Evolutionary conservation across 768 basidiomycete species (phyloP).

Genomic region (Pluteus cervinus): DNA sequence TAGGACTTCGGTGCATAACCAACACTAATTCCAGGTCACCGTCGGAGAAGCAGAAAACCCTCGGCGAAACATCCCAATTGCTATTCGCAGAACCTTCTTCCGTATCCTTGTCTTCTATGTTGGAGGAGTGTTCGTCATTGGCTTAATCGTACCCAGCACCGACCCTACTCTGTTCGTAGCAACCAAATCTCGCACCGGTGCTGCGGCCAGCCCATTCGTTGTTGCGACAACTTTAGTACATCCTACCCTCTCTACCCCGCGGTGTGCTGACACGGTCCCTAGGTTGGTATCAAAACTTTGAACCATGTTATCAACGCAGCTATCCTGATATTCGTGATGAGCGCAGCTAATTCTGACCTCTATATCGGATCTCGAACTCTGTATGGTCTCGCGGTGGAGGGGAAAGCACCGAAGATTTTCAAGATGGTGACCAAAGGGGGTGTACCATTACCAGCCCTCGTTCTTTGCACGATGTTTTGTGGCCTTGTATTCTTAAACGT

Average conservation of each 20-base stretch:
- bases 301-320: slow-evolving; percentile 62
- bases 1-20: not conserved
- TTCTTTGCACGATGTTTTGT: slow-evolving; percentile 51
- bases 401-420: slow-evolving; percentile 42
- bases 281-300: slow-evolving; percentile 52
- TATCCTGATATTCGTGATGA: slow-evolving; percentile 60
- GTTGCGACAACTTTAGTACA: slow-evolving; percentile 37
- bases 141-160: slow-evolving; percentile 62
- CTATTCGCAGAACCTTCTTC: slow-evolving; percentile 60
- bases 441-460: slow-evolving; percentile 45
- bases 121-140: slow-evolving; percentile 65
- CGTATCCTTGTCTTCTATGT: slow-evolving; percentile 58
- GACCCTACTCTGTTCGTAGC: slow-evolving; percentile 41
- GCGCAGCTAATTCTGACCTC: slow-evolving; percentile 59
- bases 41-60: slow-evolving; percentile 67
- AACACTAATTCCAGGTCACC: slow-evolving; percentile 23
- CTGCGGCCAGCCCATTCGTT: slow-evolving; percentile 62
- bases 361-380: slow-evolving; percentile 46
- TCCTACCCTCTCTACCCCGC: not conserved
- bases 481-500: slow-evolving; percentile 55
- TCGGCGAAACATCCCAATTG: slow-evolving; percentile 65
- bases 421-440: slow-evolving; percentile 36
- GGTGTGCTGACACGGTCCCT: not conserved
- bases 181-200: slow-evolving; percentile 39
- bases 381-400: slow-evolving; percentile 43